A percentile compares a stretch with the other conserved stretches of the same genome.
Evolutionary conservation across 768 basidiomycete genomes (phyloP).

Genomic region (Boletales sp.): DNA sequence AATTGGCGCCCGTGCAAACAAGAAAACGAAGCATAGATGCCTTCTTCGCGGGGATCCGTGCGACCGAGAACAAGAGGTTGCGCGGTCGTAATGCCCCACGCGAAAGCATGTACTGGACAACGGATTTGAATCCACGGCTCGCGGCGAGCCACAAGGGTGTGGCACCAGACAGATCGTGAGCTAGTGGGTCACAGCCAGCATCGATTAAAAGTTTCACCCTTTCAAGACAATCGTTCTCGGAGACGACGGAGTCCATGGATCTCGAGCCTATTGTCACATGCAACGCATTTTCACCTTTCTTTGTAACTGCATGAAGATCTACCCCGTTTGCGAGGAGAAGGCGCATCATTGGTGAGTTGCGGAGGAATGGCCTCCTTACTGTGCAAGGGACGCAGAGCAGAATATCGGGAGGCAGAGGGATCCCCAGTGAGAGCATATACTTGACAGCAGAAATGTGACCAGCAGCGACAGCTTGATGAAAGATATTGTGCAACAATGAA

Average conservation of each 20-base stretch:
- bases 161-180: background rate
- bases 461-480: background rate
- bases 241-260: background rate
- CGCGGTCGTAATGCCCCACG: background rate
- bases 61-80: background rate
- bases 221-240: background rate
- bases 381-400: background rate
- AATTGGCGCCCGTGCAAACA: background rate
- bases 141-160: background rate
- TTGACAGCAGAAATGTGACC: conserved; percentile 5
- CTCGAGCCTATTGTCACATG: background rate
- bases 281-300: background rate
- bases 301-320: background rate
- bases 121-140: background rate
- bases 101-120: background rate
- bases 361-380: background rate
- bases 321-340: background rate
- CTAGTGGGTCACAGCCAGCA: background rate
- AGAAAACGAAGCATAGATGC: background rate
- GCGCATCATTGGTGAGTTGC: background rate
- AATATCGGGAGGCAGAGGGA: conserved; percentile 1
- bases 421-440: background rate
- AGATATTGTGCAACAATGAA: background rate
- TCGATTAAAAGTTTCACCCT: background rate
- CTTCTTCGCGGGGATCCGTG: no score